These are phyloP conservation scores for Irpex lacteus DNA, from an alignment of 1,284 basidiomycete genomes.

Conservation along the genomic window DNA sequence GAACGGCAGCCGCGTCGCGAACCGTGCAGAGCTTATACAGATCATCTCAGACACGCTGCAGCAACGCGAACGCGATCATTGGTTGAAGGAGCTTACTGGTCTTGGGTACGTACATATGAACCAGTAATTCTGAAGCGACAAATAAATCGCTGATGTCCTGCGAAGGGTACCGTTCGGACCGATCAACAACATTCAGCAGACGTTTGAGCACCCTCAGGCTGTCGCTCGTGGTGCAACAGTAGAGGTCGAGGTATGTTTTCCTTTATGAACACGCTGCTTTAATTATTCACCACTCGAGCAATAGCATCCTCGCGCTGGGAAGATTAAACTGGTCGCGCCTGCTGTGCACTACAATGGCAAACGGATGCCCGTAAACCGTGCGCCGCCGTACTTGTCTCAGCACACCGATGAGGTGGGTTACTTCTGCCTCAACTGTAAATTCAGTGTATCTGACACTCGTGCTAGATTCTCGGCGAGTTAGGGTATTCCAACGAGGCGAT, in stretches of 20 bases:
- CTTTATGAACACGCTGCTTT: background rate
- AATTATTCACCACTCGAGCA: background rate
- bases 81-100: conserved; percentile 74
- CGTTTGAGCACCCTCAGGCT: conserved; percentile 91
- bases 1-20: conserved; percentile 75
- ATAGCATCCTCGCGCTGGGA: conserved; percentile 53
- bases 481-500: conserved; percentile 64
- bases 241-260: conserved; percentile 55
- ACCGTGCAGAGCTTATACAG: conserved; percentile 71
- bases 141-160: no score
- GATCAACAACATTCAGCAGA: conserved; percentile 89
- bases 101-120: conserved; percentile 63
- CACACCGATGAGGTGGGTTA: conserved; percentile 72
- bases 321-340: conserved; percentile 83
- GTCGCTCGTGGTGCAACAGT: conserved; percentile 58
- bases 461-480: conserved; percentile 62
- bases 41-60: conserved; percentile 67
- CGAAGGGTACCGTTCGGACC: conserved; percentile 89
- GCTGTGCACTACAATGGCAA: conserved; percentile 87
- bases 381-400: conserved; percentile 84
- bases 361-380: conserved; percentile 70
- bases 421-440: no score
- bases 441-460: no score
- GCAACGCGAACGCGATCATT: conserved; percentile 60
- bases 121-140: no score